These are phyloP conservation scores for Scheffersomyces illinoinensis DNA, from an alignment of 1,139 yeast genomes.

Conservation along the genomic window DNA sequence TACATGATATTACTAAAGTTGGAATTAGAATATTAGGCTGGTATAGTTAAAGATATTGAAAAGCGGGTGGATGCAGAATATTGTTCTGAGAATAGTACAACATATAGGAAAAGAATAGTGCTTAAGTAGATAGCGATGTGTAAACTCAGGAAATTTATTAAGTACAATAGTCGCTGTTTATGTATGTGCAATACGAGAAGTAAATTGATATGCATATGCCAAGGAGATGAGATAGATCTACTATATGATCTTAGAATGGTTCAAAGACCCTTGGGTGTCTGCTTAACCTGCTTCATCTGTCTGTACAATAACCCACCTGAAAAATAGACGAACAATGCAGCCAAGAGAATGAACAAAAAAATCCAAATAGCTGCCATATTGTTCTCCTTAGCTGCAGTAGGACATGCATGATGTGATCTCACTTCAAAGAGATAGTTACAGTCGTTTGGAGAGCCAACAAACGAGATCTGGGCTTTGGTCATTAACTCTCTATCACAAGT, in stretches of 20 bases:
- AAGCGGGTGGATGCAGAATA: too few species aligned
- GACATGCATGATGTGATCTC: conserved; percentile 84
- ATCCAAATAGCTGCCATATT: conserved; percentile 62
- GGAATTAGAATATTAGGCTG: too few species aligned
- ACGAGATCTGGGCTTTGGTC: conserved; percentile 66
- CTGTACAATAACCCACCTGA: conserved; percentile 57
- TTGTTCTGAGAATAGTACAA: too few species aligned
- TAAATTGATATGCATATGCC: neutral
- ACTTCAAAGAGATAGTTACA: conserved; percentile 87
- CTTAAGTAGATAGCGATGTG: neutral
- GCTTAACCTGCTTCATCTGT: conserved; percentile 10
- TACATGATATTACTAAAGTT: too few species aligned
- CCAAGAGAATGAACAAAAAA: conserved; percentile 51
- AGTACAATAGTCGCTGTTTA: neutral
- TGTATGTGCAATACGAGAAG: neutral
- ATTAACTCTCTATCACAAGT: conserved; percentile 78
- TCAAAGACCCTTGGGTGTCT: neutral
- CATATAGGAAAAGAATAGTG: too few species aligned
- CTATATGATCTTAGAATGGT: neutral
- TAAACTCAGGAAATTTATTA: neutral
- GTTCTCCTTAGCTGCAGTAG: conserved; percentile 65
- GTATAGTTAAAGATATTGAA: too few species aligned
- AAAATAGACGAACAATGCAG: conserved; percentile 55
- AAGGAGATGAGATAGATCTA: neutral
- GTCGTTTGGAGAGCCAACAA: conserved; percentile 69